Percentiles rank a stretch among this genome's conserved stretches.
Conservation (phyloP, 1,284 basidiomycete genomes). For the Lignosus rhinocerotis region DNA sequence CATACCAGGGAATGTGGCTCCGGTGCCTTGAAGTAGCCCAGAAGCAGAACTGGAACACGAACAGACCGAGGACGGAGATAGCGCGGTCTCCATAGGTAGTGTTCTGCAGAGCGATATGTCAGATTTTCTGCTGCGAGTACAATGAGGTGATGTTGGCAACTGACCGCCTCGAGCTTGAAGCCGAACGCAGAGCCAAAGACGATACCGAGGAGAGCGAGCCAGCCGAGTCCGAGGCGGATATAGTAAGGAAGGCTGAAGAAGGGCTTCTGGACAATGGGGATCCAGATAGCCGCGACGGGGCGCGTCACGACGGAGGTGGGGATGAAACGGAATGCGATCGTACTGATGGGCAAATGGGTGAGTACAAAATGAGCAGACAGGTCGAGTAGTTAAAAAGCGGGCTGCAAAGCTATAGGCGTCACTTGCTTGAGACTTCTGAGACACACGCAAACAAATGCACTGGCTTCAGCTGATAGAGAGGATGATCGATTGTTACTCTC, state of each 20-base stretch:
- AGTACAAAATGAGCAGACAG: no score
- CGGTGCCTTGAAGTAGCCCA: constrained; percentile 64
- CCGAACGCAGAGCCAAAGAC: constrained; percentile 84
- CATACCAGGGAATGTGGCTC: constrained; percentile 65
- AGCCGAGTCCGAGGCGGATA: constrained; percentile 64
- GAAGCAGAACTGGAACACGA: constrained; percentile 76
- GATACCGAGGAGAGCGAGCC: constrained; percentile 71
- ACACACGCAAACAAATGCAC: no score
- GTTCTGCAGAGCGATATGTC: constrained; percentile 43
- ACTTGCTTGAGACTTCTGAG: no score
- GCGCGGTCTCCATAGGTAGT: constrained; percentile 75
- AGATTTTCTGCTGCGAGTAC: constrained; percentile 15
- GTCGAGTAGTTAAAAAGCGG: no score
- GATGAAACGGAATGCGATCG: constrained; percentile 80
- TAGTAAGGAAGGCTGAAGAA: constrained; percentile 67
- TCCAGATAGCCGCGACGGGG: constrained; percentile 69
- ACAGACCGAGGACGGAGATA: constrained; percentile 78
- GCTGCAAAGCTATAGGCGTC: no score
- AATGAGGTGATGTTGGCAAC: constrained; percentile 24
- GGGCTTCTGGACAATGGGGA: constrained; percentile 61
- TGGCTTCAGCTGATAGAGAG: no score
- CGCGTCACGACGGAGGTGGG: constrained; percentile 65
- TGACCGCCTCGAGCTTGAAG: constrained; percentile 60
- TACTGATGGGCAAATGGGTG: constrained; percentile 36
- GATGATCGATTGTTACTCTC: no score